Base-by-base conservation (phyloP, 2,329 filamentous ascomycete genomes). In the Fusarium duplospermum region DNA sequence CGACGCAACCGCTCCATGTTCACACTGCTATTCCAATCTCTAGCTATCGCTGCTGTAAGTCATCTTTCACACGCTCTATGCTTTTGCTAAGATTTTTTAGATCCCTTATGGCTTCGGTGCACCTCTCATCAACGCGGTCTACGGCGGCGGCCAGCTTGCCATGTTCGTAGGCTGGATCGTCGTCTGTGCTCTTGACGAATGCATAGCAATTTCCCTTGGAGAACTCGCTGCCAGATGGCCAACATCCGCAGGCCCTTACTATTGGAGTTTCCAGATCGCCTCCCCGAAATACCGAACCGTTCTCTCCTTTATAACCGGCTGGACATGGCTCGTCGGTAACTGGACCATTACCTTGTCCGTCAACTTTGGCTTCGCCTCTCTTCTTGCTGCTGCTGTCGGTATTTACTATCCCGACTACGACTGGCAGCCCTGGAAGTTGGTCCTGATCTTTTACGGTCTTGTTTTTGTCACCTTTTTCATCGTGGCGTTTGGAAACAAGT, bases 291-390 rank as follows among this genome's bases (percentile, higher is more conserved):
- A 88, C 85, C 88, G 89, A 40, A 90, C 90, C 0, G 82, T 90
- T 18, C 87, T 93, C 18, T 92, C 90, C 18, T 94, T 92, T 86
- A 87, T 92, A 66, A 93, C 92, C 1, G 93, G 92, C 33, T 94
- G 92, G 92, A 92, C 92, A 73, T 92, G 91, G 77, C 89, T 92
- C 62, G 91, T 91, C 27, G 92, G 92, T 27, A 94, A 93, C 88
- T 91, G 93, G 77, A 90, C 90, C 20, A 84, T 94, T 58, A 91
- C 90, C 0, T 89, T 93, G 29, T 93, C 91, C 1, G 93, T 91
- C 69, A 92, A 92, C 22, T 87, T 94, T 40, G 86, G 93, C 3
- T 92, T 91, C 29, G 92, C 90, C 61, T 89, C 92, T 76, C 86
- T 94, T 59, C 89, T 94, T 52, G 81, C 93, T 8, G 90, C 90